These are phyloP conservation scores for Perkinsela sp. DNA, from an alignment of 208 protist species.

Conservation along the genomic window DNA sequence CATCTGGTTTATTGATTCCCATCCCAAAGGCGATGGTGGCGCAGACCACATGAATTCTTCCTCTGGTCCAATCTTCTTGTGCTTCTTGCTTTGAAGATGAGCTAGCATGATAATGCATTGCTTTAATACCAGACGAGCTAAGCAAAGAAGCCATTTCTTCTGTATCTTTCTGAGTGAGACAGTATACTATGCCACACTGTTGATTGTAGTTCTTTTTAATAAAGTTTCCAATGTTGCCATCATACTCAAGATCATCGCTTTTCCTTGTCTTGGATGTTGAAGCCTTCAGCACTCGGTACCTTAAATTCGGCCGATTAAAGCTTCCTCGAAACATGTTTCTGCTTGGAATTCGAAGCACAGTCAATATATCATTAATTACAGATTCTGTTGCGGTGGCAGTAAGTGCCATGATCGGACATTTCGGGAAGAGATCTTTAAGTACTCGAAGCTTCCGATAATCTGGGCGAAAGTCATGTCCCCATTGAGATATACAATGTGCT, in stretches of 20 bases:
- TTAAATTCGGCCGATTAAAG: constrained; percentile 25
- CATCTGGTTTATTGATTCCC: constrained; percentile 88
- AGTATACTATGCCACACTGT: constrained; percentile 54
- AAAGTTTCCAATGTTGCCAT: constrained; percentile 8
- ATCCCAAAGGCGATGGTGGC: constrained; percentile 91
- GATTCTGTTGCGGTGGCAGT: constrained; percentile 36
- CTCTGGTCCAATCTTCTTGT: constrained; percentile 55
- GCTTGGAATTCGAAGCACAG: constrained; percentile 7
- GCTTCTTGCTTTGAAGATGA: constrained; percentile 28
- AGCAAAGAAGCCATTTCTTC: constrained; percentile 9
- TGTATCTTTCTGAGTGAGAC: constrained; percentile 19
- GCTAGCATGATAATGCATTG: constrained; percentile 2
- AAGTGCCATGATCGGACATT: constrained; percentile 12
- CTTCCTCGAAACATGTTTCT: constrained; percentile 8
- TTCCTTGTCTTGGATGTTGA: constrained; percentile 6
- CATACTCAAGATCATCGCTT: background rate
- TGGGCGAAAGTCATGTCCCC: constrained; percentile 61
- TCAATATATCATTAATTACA: constrained; percentile 16
- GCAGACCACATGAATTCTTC: constrained; percentile 58
- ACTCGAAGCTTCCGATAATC: constrained; percentile 19
- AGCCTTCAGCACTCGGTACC: constrained; percentile 9
- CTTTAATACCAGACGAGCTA: background rate
- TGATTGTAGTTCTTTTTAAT: constrained; percentile 7
- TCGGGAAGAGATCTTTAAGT: constrained; percentile 5
- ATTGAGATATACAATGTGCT: constrained; percentile 53